phyloP scores from a whole-genome alignment of 108 stramenopile genomes.

The Parmales sp. region DNA sequence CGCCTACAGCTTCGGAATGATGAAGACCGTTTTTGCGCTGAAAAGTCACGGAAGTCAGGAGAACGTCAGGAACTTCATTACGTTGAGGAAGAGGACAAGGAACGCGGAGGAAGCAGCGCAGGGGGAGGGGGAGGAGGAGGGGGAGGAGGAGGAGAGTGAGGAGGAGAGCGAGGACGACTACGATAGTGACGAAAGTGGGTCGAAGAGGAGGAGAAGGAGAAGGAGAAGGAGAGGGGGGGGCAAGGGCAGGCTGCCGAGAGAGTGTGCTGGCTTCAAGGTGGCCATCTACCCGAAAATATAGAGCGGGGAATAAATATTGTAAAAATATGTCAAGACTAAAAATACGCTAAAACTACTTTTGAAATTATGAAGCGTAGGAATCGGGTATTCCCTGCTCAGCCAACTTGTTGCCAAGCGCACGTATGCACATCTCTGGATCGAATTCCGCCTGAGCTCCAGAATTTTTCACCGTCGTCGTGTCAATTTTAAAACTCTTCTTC shows the following conservation, averaged over 20 bases:
- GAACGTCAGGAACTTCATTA: background rate
- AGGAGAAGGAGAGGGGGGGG: background rate
- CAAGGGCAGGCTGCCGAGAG: background rate
- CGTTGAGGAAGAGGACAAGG: background rate
- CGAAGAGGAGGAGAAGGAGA: background rate
- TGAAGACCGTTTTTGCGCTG: background rate
- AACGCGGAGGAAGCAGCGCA: background rate
- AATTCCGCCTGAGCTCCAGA: too few relatives aligned
- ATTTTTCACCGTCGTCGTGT: too few relatives aligned
- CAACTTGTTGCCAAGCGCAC: too few relatives aligned
- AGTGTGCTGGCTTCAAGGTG: constrained; percentile 7
- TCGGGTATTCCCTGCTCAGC: too few relatives aligned
- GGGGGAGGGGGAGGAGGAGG: background rate
- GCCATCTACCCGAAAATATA: too few relatives aligned
- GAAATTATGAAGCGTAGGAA: too few relatives aligned
- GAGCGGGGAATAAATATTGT: too few relatives aligned
- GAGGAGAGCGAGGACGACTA: background rate
- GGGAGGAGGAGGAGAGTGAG: background rate
- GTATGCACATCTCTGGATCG: too few relatives aligned
- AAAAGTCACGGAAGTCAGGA: background rate
- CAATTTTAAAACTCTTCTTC: too few relatives aligned
- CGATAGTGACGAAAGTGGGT: background rate
- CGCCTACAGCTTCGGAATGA: background rate
- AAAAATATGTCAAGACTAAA: too few relatives aligned
- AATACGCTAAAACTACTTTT: too few relatives aligned